A percentile compares a stretch with the other conserved stretches of the same genome.
Conservation (phyloP, 2,329 filamentous ascomycete genomes). For the Talaromyces marneffei region DNA sequence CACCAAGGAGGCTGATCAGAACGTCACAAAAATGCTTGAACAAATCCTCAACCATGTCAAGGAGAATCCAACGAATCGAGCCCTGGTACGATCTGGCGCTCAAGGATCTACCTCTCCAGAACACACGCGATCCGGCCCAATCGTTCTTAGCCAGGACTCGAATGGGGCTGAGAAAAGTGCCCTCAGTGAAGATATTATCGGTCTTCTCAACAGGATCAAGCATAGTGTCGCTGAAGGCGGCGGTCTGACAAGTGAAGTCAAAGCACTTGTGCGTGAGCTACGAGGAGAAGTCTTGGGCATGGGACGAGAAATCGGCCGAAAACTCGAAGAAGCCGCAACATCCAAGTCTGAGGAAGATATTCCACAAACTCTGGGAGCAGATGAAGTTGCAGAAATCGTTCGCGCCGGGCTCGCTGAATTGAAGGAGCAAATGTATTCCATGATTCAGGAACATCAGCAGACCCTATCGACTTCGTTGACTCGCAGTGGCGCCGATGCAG, state of each 20-base stretch:
- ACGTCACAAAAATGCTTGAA: conserved; percentile 67
- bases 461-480: conserved; percentile 60
- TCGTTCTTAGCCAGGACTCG: conserved; percentile 22
- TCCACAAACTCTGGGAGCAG: conserved; percentile 49
- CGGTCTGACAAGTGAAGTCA: conserved; percentile 85
- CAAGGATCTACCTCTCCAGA: conserved; percentile 36
- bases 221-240: conserved; percentile 85
- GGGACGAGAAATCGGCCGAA: conserved; percentile 82
- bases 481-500: conserved; percentile 63
- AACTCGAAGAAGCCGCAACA: conserved; percentile 58
- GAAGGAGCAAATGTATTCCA: conserved; percentile 73
- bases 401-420: conserved; percentile 75
- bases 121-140: conserved; percentile 27
- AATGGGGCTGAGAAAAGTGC: conserved; percentile 23
- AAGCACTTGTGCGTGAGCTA: conserved; percentile 80
- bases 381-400: conserved; percentile 71
- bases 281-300: conserved; percentile 90
- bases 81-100: conserved; percentile 45
- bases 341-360: conserved; percentile 43
- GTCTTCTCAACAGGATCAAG: conserved; percentile 79
- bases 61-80: conserved; percentile 48
- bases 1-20: conserved; percentile 40
- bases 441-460: conserved; percentile 69
- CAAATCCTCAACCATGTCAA: conserved; percentile 64
- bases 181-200: conserved; percentile 70